A percentile compares a stretch with the other conserved stretches of the same genome.
Conservation (phyloP, 164 flowering plant genomes). For the Taxillus chinensis region DNA sequence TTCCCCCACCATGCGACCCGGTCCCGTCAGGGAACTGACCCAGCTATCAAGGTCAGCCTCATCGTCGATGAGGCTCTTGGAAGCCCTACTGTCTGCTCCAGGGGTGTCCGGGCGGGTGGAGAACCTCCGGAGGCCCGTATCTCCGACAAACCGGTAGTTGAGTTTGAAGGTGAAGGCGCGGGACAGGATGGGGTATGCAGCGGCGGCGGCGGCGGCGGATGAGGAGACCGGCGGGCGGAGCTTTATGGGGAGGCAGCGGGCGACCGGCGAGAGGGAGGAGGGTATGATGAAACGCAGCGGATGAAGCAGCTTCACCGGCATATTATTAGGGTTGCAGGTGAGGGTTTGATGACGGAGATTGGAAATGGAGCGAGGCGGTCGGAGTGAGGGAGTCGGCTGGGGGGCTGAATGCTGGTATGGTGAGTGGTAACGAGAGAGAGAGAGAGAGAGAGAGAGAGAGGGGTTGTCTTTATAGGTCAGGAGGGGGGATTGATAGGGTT, state of each 20-base stretch:
- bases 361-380: no score
- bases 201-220: constrained; percentile 7
- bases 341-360: no score
- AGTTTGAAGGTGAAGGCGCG: constrained; percentile 40
- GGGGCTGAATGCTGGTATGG: no score
- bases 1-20: not conserved
- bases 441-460: no score
- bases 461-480: no score
- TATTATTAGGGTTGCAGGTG: constrained; percentile 1
- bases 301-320: constrained; percentile 38
- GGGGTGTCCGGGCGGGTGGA: constrained; percentile 34
- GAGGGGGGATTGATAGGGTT: not conserved
- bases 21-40: constrained; percentile 38
- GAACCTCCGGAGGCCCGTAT: constrained; percentile 10
- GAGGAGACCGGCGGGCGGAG: constrained; percentile 11
- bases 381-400: not conserved
- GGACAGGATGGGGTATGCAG: constrained; percentile 22
- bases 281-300: constrained; percentile 25
- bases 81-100: constrained; percentile 16
- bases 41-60: constrained; percentile 68
- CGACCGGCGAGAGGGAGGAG: constrained; percentile 13
- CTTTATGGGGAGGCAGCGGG: constrained; percentile 22
- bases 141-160: constrained; percentile 12
- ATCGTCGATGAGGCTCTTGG: constrained; percentile 65
- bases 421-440: not conserved